phyloP scores from a whole-genome alignment of 768 basidiomycete species.

The Psilocybe subaeruginosa region DNA sequence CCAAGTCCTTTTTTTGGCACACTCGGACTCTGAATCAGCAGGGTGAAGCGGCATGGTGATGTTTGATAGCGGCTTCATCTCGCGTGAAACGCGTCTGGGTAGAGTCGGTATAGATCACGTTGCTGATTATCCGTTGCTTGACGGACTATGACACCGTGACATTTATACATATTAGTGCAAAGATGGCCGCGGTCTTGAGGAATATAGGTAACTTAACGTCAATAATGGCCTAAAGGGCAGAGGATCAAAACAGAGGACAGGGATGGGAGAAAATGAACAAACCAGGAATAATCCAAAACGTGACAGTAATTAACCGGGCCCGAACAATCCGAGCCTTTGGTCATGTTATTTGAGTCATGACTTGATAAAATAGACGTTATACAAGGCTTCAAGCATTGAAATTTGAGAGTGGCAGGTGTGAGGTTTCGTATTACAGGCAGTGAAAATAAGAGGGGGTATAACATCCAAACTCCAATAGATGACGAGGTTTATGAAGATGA shows the following conservation, averaged over 20 bases:
- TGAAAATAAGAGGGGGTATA: neutral
- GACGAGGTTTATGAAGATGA: neutral
- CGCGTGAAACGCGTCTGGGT: neutral
- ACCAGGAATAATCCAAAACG: neutral
- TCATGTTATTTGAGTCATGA: constrained; percentile 2
- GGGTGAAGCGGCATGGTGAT: constrained; percentile 5
- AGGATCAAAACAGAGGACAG: constrained; percentile 1
- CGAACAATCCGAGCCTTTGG: constrained; percentile 1
- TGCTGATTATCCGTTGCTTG: constrained; percentile 4
- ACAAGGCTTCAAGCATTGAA: neutral
- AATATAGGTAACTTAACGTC: neutral
- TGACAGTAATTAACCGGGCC: neutral
- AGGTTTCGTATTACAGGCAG: neutral
- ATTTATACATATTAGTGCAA: neutral
- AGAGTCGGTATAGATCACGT: neutral
- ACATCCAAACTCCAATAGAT: neutral
- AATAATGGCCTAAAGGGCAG: neutral
- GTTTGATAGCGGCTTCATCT: constrained; percentile 2
- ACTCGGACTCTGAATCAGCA: constrained; percentile 10
- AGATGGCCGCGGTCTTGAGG: neutral
- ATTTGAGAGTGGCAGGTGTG: neutral
- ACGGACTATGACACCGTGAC: neutral
- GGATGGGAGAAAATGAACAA: constrained; percentile 9
- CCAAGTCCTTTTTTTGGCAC: constrained; percentile 14
- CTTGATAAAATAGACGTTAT: neutral